Conservation (phyloP, 2,329 filamentous ascomycete species). For the Ophiostoma pallidulum region DNA sequence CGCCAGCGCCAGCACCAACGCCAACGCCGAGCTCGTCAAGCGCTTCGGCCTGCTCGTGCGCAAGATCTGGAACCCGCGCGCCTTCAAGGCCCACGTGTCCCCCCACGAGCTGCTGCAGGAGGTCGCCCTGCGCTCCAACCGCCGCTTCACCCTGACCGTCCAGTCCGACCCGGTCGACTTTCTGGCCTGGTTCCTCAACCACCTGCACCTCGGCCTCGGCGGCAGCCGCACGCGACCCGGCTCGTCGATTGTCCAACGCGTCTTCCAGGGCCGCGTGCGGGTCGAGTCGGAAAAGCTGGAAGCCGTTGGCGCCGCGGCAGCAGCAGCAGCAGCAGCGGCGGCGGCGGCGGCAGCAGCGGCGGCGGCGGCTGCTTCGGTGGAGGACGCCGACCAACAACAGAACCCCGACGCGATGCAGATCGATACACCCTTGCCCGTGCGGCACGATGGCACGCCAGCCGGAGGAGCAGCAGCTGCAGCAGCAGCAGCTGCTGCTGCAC, state of each 20-base stretch:
- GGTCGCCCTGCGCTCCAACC: constrained; percentile 79
- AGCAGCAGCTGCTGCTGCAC: too few relatives aligned
- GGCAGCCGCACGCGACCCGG: constrained; percentile 80
- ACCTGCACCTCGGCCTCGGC: constrained; percentile 82
- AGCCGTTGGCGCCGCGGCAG: constrained; percentile 15
- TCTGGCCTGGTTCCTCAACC: constrained; percentile 94
- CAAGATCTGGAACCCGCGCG: constrained; percentile 96
- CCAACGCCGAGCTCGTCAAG: constrained; percentile 71
- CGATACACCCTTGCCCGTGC: constrained; percentile 5
- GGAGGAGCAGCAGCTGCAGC: too few relatives aligned
- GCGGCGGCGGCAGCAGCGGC: background rate
- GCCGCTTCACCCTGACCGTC: constrained; percentile 80
- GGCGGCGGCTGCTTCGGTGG: background rate
- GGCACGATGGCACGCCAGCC: background rate
- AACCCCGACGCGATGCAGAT: constrained; percentile 14
- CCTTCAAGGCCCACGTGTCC: constrained; percentile 94
- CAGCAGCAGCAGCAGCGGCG: constrained; percentile 11
- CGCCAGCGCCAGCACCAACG: constrained; percentile 17
- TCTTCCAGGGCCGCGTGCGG: constrained; percentile 87
- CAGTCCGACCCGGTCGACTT: constrained; percentile 97
- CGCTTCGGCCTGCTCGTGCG: constrained; percentile 82
- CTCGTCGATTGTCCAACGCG: constrained; percentile 77
- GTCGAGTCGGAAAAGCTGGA: constrained; percentile 65
- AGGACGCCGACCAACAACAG: background rate
- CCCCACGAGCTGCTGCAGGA: constrained; percentile 96